Percentiles rank a stretch among this genome's conserved stretches.
Conservation (phyloP, 2,329 filamentous ascomycete species). For the Sarocladium oryzae region DNA sequence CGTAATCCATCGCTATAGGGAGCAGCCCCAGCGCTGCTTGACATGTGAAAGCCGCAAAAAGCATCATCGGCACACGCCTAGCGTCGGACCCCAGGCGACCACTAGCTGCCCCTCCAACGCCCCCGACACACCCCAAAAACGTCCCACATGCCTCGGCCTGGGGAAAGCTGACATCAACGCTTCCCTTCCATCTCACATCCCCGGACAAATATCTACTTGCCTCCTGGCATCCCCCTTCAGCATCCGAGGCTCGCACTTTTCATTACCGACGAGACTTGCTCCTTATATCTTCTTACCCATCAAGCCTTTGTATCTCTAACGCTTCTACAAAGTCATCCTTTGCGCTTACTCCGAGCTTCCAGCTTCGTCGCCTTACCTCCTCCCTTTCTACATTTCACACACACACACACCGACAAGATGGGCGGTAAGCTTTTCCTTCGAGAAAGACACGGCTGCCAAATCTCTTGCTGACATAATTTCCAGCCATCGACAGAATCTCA, state of each 20-base stretch:
- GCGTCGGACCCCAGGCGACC: not conserved
- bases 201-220: not conserved
- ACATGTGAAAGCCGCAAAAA: conserved; percentile 5
- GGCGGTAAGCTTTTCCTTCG: conserved; percentile 15
- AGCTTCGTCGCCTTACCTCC: not conserved
- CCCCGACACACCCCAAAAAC: not conserved
- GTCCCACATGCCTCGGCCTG: conserved; percentile 10
- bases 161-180: conserved; percentile 9
- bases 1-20: no score
- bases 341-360: not conserved
- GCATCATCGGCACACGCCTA: conserved; percentile 7
- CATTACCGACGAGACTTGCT: not conserved
- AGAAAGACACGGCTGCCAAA: not conserved
- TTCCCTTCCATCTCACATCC: not conserved
- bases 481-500: conserved; percentile 51
- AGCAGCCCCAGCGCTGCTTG: not conserved
- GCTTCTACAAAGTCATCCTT: not conserved
- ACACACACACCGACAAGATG: conserved; percentile 14
- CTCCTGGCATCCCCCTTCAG: not conserved
- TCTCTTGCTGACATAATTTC: conserved; percentile 11
- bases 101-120: conserved; percentile 4
- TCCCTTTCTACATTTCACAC: not conserved
- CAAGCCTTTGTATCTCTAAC: not conserved
- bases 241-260: conserved; percentile 4
- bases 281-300: not conserved